phyloP scores from a whole-genome alignment of 257 asterid species.

The Thymus quinquecostatus region DNA sequence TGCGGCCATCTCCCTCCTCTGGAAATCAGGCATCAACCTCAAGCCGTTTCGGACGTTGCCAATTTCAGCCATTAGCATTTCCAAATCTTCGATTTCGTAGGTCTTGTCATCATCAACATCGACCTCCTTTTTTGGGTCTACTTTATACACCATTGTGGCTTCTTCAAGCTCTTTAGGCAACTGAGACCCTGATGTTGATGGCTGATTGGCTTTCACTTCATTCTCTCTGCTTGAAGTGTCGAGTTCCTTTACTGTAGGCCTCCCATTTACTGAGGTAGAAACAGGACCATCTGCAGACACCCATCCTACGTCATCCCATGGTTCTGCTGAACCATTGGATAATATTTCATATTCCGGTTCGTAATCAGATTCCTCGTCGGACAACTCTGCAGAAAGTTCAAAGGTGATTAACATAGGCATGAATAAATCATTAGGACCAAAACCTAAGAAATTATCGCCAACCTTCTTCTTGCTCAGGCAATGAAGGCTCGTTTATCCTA shows the following conservation, averaged over 20 bases:
- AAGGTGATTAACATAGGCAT: conserved; percentile 17
- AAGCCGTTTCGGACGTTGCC: conserved; percentile 75
- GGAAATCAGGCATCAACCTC: conserved; percentile 92
- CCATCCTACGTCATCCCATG: conserved; percentile 66
- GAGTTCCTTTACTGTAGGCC: conserved; percentile 36
- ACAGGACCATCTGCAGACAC: conserved; percentile 64
- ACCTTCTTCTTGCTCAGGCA: conserved; percentile 92
- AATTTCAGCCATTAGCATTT: conserved; percentile 82
- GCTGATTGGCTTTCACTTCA: conserved; percentile 32
- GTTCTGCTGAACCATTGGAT: conserved; percentile 82
- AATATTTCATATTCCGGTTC: conserved; percentile 61
- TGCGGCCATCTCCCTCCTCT: conserved; percentile 97
- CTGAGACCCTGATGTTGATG: conserved; percentile 54
- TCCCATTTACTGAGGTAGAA: conserved; percentile 40
- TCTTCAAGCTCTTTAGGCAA: conserved; percentile 43
- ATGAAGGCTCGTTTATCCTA: conserved; percentile 69
- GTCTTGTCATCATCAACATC: conserved; percentile 55
- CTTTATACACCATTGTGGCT: conserved; percentile 31
- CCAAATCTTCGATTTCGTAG: conserved; percentile 82
- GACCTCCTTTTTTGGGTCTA: conserved; percentile 37
- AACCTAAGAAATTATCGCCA: background rate
- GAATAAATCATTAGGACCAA: background rate
- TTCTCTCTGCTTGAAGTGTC: conserved; percentile 34
- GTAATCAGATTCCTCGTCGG: conserved; percentile 30
- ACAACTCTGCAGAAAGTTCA: conserved; percentile 48